A percentile compares a stretch with the other conserved stretches of the same genome.
These are phyloP conservation scores for Hymenoscyphus infarciens DNA, from an alignment of 2,329 filamentous ascomycete species.

Conservation along the genomic window DNA sequence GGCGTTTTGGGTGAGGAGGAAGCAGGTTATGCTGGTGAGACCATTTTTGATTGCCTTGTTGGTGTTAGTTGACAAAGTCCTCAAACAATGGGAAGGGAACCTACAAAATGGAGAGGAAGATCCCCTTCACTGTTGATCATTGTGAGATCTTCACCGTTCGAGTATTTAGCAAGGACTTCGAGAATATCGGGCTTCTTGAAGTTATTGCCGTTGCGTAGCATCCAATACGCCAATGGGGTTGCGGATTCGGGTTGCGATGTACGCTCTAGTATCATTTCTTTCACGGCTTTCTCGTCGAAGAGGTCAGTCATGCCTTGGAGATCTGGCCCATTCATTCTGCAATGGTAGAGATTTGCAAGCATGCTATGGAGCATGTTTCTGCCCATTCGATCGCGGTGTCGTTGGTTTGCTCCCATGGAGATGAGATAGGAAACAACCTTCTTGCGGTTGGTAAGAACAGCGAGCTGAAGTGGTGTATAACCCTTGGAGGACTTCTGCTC, in stretches of 20 bases:
- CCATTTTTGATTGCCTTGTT: slow-evolving; percentile 33
- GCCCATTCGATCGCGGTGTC: slow-evolving; percentile 54
- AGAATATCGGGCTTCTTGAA: slow-evolving; percentile 41
- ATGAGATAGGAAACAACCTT: slow-evolving; percentile 60
- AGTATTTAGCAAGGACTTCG: slow-evolving; percentile 50
- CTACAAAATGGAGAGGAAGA: slow-evolving; percentile 57
- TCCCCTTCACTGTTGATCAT: slow-evolving; percentile 63
- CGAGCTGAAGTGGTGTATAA: slow-evolving; percentile 66
- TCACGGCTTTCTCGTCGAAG: slow-evolving; percentile 54
- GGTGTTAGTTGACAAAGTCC: slow-evolving; percentile 33
- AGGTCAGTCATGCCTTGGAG: slow-evolving; percentile 52
- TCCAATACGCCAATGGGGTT: slow-evolving; percentile 62
- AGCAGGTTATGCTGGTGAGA: slow-evolving; percentile 22
- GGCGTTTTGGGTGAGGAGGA: slow-evolving; percentile 27
- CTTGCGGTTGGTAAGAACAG: slow-evolving; percentile 53
- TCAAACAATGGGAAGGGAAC: slow-evolving; percentile 29
- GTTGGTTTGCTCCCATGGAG: slow-evolving; percentile 66
- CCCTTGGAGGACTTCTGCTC: slow-evolving; percentile 57
- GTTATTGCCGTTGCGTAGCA: slow-evolving; percentile 33
- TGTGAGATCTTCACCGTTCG: slow-evolving; percentile 52
- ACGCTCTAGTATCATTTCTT: slow-evolving; percentile 57
- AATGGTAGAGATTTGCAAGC: slow-evolving; percentile 21
- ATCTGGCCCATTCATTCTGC: slow-evolving; percentile 26
- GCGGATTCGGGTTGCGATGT: slow-evolving; percentile 48
- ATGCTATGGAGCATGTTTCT: slow-evolving; percentile 68